Evolutionary conservation across 306 rosid species (phyloP).

Genomic region (Prinsepia uniflora): DNA sequence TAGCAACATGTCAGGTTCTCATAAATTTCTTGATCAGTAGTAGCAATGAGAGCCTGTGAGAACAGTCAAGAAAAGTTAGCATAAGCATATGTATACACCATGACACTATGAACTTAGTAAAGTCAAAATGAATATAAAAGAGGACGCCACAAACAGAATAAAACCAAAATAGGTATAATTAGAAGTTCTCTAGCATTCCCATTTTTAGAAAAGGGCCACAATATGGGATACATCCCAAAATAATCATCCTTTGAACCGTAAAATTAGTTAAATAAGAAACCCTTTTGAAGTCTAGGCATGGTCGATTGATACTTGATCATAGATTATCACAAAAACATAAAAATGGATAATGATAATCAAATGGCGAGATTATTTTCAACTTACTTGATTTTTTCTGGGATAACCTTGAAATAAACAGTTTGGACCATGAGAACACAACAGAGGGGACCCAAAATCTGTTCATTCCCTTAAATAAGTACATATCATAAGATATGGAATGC

Average conservation of each 20-base stretch:
- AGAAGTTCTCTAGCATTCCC: too few relatives aligned
- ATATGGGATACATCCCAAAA: too few relatives aligned
- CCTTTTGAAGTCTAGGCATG: too few relatives aligned
- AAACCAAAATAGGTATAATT: not conserved
- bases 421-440: not conserved
- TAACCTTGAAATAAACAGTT: too few relatives aligned
- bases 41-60: constrained; percentile 73
- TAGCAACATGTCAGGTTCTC: constrained; percentile 64
- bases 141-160: not conserved
- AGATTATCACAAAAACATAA: too few relatives aligned
- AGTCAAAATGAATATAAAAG: not conserved
- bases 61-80: constrained; percentile 9
- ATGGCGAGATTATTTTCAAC: too few relatives aligned
- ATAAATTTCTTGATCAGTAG: constrained; percentile 71
- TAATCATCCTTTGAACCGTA: too few relatives aligned
- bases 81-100: constrained; percentile 7
- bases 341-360: too few relatives aligned
- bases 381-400: too few relatives aligned
- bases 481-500: not conserved
- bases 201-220: too few relatives aligned
- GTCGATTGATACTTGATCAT: too few relatives aligned
- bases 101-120: constrained; percentile 3
- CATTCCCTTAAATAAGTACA: not conserved
- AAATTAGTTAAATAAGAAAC: too few relatives aligned
- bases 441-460: not conserved